Base-by-base conservation (phyloP, 78 protist genomes). In the Dictyostelium capitatum region DNA sequence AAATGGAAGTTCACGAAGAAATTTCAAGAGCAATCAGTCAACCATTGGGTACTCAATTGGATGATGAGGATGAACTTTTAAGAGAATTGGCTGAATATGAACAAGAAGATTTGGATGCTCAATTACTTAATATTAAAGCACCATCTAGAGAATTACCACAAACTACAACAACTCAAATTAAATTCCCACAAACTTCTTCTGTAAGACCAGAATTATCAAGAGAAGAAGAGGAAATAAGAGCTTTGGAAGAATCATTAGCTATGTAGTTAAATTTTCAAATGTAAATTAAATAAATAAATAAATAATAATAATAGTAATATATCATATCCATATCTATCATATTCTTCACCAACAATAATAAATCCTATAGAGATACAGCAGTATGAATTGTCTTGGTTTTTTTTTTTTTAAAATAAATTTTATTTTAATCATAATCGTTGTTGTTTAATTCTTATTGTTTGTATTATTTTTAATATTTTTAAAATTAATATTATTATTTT, bases 191-290 rank as follows among this genome's bases (percentile, higher is more conserved):
- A 41, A 67, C 73, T 4, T 83, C 83, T 10, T 74, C 17, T 8
- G 25, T 32, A 8, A 77, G 47, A 47, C 82, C 81, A 19, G 17
- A 56, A 43, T n/a, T 48, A 11, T 84, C 92, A 9, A 75, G 75
- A 57, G 92, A 84, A 59, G 92, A 84, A 28, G 92, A 84, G 43
- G 92, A 84, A 28, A 57, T 56, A 28, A 84, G 82, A 84, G 92
- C 92, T 17, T 48, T 84, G 10, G 78, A 72, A 30, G 82, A 84
- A 28, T 74, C 82, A 74, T 84, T 84, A 30, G 92, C 92, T 10
- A 84, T 84, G 92, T 84, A 84, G 48, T 23, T 11, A 48, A 75
- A 32, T 69, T 30, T 67, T 43, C n/a, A 65, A 30, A 15, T 8
- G 23, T 28, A 30, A 17, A 0, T 19, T 64, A 1, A 59, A n/a